These are phyloP conservation scores for Zasmidium angulare DNA, from an alignment of 2,329 filamentous ascomycete genomes.

Conservation along the genomic window DNA sequence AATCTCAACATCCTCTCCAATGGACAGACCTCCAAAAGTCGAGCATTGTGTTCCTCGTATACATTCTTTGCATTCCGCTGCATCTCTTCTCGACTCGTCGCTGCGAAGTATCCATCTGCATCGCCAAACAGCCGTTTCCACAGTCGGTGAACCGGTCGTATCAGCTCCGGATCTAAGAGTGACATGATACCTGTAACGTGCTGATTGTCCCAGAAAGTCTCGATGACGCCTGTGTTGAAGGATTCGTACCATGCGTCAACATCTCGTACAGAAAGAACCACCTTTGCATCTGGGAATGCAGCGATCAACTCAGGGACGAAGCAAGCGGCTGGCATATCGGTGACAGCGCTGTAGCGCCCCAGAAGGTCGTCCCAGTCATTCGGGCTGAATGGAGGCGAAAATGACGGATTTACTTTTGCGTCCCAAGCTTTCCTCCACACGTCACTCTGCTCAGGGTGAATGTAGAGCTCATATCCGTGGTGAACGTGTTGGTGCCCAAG, in stretches of 20 bases:
- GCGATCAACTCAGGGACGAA: conserved; percentile 19
- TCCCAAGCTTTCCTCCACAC: conserved; percentile 14
- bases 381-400: background rate
- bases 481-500: conserved; percentile 24
- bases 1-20: conserved; percentile 22
- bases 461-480: conserved; percentile 16
- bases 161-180: background rate
- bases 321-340: conserved; percentile 13
- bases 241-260: conserved; percentile 28
- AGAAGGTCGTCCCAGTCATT: conserved; percentile 4
- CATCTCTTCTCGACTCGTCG: background rate
- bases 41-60: conserved; percentile 10
- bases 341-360: conserved; percentile 6
- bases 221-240: background rate
- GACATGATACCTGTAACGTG: background rate
- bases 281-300: conserved; percentile 12
- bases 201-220: background rate
- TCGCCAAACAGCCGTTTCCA: background rate
- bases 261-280: conserved; percentile 57
- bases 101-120: background rate
- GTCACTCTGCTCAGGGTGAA: conserved; percentile 13
- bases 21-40: conserved; percentile 5
- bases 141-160: background rate
- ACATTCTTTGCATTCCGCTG: background rate
- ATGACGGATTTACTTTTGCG: conserved; percentile 14